Percentiles rank a stretch among this genome's conserved stretches.
Conservation (phyloP, 1,139 yeast genomes). For the Yamadazyma dushanensis region DNA sequence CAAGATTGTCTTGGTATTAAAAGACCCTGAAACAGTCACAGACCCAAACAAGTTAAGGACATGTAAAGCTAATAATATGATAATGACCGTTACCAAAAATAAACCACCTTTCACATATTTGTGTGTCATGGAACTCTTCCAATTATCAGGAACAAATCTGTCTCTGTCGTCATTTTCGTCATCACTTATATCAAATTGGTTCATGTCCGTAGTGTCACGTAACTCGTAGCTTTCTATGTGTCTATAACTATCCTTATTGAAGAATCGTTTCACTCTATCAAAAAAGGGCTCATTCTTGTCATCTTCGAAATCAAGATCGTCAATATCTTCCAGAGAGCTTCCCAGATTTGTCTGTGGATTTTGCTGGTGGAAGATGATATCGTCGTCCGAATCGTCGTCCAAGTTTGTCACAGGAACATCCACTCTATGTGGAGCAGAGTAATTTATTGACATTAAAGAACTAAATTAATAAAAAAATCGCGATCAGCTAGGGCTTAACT, state of each 20-base stretch:
- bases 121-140: neutral
- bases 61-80: neutral
- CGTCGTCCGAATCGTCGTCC: conserved; percentile 52
- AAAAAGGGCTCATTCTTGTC: conserved; percentile 1
- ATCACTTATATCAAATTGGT: conserved; percentile 9
- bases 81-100: neutral
- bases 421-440: conserved; percentile 33
- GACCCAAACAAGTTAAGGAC: neutral
- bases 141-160: neutral
- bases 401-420: conserved; percentile 62
- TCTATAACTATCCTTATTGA: conserved; percentile 4
- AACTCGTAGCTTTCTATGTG: conserved; percentile 15
- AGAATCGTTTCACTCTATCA: conserved; percentile 5
- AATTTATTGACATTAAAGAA: conserved; percentile 15
- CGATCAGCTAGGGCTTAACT: neutral
- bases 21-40: neutral
- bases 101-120: conserved; percentile 3
- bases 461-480: neutral
- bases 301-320: conserved; percentile 11
- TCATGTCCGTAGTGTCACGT: conserved; percentile 8
- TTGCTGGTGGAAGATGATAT: conserved; percentile 29
- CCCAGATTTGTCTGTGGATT: conserved; percentile 5
- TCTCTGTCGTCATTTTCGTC: conserved; percentile 3
- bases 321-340: conserved; percentile 10
- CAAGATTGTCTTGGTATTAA: conserved; percentile 14